Base-by-base conservation (phyloP, 805 yeast genomes). In the Barnettozyma salicaria region DNA sequence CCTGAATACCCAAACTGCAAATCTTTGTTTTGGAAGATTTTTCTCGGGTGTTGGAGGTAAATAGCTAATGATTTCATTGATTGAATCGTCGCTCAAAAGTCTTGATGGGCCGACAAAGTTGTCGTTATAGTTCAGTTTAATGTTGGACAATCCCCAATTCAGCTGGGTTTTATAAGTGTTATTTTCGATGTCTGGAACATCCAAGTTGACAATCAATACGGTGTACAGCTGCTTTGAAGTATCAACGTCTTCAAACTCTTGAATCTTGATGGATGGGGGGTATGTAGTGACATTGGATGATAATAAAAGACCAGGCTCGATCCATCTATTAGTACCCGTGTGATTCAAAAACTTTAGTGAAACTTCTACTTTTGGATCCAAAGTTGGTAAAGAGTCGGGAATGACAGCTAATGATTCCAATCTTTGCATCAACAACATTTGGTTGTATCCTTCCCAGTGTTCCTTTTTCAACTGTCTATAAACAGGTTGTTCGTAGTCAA, bases 371-470 rank as follows among this genome's bases (percentile, higher is more conserved):
- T 70, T 64, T 14, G 97, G 97, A 8, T 73, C 79, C 40, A 92
- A 61, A 2, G 97, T 88, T 19, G 97, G 92, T 59, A 92, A 57
- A 4, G 97, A 89, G 57, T 92, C 98, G 12, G 98, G 98, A 41
- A 92, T 84, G 29, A 86, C 86, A 29, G 72, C 73, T 48, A 87
- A 64, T 39, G 82, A 78, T 63, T 92, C 98, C 37, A 92, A 62
- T 65, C 97, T 78, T 65, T 92, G 97, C 92, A 92, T 86, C 36
- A 80, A 66, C 35, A 86, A 56, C 85, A 87, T 82, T 60, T 76
- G 75, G 30, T 75, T 79, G 44, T 78, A 68, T 11, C 60, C 50
- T 56, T 77, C 74, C 97, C 97, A 90, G 45, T 80, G 74, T 43
- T 79, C 63, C 49, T 74, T 65, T 41, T 84, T 74, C 45, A 76